phyloP scores from a whole-genome alignment of 441 rosid species.

The Biscutella laevigata region DNA sequence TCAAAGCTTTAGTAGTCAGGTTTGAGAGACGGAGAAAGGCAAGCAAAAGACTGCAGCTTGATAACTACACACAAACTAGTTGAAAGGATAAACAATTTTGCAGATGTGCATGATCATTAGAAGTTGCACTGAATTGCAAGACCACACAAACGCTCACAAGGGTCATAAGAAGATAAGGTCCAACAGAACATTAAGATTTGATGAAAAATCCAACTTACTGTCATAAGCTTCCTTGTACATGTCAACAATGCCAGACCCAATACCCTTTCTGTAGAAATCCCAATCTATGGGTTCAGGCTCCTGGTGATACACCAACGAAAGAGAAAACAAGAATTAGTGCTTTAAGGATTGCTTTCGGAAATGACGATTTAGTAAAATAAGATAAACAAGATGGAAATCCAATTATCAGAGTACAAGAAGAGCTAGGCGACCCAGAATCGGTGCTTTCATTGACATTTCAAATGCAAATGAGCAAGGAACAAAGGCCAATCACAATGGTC shows the following conservation, averaged over 20 bases:
- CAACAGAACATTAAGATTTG: neutral
- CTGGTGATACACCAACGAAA: constrained; percentile 32
- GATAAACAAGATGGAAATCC: neutral
- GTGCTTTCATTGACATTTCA: neutral
- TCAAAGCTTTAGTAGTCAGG: neutral
- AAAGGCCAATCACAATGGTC: neutral
- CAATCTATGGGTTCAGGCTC: constrained; percentile 91
- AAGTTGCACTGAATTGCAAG: neutral
- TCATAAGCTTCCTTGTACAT: constrained; percentile 88
- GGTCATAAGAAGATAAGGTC: neutral
- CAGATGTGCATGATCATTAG: neutral
- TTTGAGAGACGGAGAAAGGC: neutral
- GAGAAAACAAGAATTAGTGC: neutral
- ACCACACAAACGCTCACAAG: neutral
- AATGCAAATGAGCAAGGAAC: neutral
- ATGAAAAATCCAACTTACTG: constrained; percentile 35
- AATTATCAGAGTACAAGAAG: neutral
- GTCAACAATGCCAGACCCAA: constrained; percentile 84
- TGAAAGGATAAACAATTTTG: neutral
- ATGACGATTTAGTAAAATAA: neutral
- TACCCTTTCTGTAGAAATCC: constrained; percentile 76
- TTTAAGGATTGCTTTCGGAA: neutral
- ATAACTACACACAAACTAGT: constrained; percentile 1
- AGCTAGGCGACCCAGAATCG: neutral
- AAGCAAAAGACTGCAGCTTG: neutral